Base-by-base conservation (phyloP, 2,329 filamentous ascomycete genomes). In the Colletotrichum shisoi region DNA sequence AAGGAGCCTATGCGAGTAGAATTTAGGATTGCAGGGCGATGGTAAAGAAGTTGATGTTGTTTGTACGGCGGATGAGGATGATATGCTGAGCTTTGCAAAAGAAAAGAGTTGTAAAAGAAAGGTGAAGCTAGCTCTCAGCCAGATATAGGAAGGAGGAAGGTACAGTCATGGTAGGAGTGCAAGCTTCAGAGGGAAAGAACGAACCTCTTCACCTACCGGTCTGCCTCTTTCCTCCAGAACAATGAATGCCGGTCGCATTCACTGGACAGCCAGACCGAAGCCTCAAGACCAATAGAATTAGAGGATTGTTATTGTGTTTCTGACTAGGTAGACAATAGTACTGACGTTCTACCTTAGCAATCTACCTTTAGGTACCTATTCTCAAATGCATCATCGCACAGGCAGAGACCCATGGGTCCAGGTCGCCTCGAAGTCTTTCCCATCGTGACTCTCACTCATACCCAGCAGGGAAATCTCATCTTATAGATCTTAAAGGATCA, bases 151-250 rank as follows among this genome's bases (percentile, higher is more conserved):
- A 24, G 13, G 13, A 46, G 53, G 40, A 57, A 57, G 56, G 27
- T 11, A 11, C n/a, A 15, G n/a, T 12, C 9, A 21, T 19, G n/a
- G 13, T 1, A 21, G 31, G 4, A 52, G 39, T 17, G 13, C 12
- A 42, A 39, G 15, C 31, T 37, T 19, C 27, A 39, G 42, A 57
- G 15, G 42, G 56, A 57, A 57, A 19, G n/a, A 57, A 19, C 21
- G 15, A 37, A 15, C 12, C 37, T 17, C 31, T 17, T 45, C 17
- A 46, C 56, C 56, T 57, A 11, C n/a, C 27, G 12, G 31, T 4
- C 42, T 46, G 31, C 8, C 42, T 46, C 42, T 11, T 34, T 45
- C 27, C 56, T 48, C 19, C 21, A 39, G n/a, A 24, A 57, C 7
- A 39, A 13, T 46, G 56, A 24, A 57, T 31, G n/a, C 15, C 1